Evolutionary conservation across 2,329 filamentous ascomycete genomes (phyloP).

Genomic region (Juglanconis oblonga): DNA sequence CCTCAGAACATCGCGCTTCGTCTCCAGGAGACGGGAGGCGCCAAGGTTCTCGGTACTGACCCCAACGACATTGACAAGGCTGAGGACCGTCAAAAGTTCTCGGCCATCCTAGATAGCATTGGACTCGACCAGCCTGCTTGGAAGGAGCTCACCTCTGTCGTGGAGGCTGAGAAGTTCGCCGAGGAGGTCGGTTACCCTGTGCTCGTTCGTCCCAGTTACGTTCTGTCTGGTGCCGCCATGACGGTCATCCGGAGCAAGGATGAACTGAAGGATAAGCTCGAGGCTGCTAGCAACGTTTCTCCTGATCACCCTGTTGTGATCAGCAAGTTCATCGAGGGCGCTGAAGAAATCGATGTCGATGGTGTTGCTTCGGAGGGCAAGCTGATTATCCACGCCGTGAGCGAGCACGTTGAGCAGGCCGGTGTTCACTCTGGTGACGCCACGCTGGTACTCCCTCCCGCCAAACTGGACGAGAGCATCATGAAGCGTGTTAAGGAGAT

Average conservation of each 20-base stretch:
- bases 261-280: slow-evolving; percentile 92
- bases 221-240: slow-evolving; percentile 97
- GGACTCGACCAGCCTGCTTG: slow-evolving; percentile 95
- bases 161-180: slow-evolving; percentile 85
- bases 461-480: slow-evolving; percentile 69
- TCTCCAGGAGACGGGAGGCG: slow-evolving; percentile 85
- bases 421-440: slow-evolving; percentile 98
- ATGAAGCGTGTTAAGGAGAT: slow-evolving; percentile 93
- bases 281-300: slow-evolving; percentile 84
- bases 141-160: slow-evolving; percentile 91
- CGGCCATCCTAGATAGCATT: slow-evolving; percentile 93
- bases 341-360: slow-evolving; percentile 94
- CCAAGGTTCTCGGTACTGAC: slow-evolving; percentile 88
- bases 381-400: slow-evolving; percentile 86
- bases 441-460: slow-evolving; percentile 87
- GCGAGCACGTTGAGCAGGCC: slow-evolving; percentile 93
- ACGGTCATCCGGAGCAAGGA: slow-evolving; percentile 86
- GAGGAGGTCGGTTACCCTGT: slow-evolving; percentile 87
- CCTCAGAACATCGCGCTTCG: slow-evolving; percentile 96
- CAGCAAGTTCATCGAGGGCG: slow-evolving; percentile 96
- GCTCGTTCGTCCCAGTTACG: slow-evolving; percentile 90
- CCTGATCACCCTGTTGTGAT: slow-evolving; percentile 98
- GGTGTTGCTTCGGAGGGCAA: slow-evolving; percentile 85
- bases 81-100: slow-evolving; percentile 98
- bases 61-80: slow-evolving; percentile 96